Base-by-base conservation (phyloP, 2,329 filamentous ascomycete species). In the Arthroderma uncinatum region DNA sequence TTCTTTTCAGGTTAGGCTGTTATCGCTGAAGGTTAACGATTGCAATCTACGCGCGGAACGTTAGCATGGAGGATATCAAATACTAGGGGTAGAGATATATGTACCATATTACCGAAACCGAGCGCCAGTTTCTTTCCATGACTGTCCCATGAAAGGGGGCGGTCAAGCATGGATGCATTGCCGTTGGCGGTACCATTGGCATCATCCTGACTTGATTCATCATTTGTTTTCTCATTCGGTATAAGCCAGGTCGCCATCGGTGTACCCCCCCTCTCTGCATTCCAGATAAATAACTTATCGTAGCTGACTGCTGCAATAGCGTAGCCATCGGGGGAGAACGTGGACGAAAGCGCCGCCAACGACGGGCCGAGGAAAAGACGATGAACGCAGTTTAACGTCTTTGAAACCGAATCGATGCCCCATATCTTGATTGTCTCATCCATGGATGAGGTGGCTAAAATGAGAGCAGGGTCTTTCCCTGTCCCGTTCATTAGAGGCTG, bases 91-190 rank as follows among this genome's bases (percentile, higher is more conserved):
- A 12, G 57, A 54, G 53, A 5, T 50, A 58, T 47, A 64, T 69
- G 40, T 68, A 79, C 77, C 73, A 78, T 73, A 60, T 72, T 73
- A 30, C 73, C 73, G 58, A 77, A 71, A 25, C 74, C 75, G 63
- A 78, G 77, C 1, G 74, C 76, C 57, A 81, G 68, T 62, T 74
- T 78, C 63, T 76, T 76, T n/a, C 78, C 77, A 64, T 80, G 75
- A 10, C 70, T 70, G 64, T 79, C 78, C 79, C 79, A 81, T 30
- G 71, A 73, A 54, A 81, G 66, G 28, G 71, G 69, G 50, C 74
- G 69, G 60, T 74, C 70, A 8, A 66, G 65, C 16, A 66, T 59
- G 40, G 72, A 72, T 57, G 72, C 71, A 8, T 63, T 62, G 14
- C 65, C 56, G 23, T 65, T 68, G 34, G 66, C 63, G 21, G 36